Evolutionary conservation across 345 rosid species (phyloP), one percentile per base, ranked within the genome.

Genomic region (Jatropha curcas): DNA sequence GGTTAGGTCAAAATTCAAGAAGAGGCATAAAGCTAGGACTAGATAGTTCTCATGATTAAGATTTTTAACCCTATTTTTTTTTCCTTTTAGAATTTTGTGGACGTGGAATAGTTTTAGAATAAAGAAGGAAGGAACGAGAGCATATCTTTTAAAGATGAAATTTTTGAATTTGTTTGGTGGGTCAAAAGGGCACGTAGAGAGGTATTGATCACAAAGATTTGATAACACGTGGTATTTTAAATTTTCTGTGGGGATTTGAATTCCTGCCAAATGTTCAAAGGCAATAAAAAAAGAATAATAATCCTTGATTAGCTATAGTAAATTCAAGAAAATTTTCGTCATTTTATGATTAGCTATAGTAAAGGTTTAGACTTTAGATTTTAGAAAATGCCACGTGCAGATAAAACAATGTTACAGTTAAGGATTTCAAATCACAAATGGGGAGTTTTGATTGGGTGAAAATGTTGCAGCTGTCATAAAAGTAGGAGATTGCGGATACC

Each of bases 121-220:
- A 9, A 41, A 46, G 60, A 37, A 48, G 5, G 11, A 30, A 13
- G 12, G 1, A n/a, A n/a, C n/a, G 7, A 8, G 9, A 1, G 4
- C 13, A 41, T 41, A 8, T 41, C 27, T 4, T 22, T 0, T 16
- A 65, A 17, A 46, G 13, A 46, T 48, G 24, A 50, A 63, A 46
- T 14, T 31, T 52, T 39, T 11, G 4, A 51, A n/a, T 59, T n/a
- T 60, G 76, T 28, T 77, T 7, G 81, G 82, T 62, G 55, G 71
- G 84, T 84, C 80, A 78, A 79, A 69, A 33, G 59, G 77, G 71
- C 82, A 83, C 78, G 80, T 74, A 62, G 58, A 30, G 55, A 39
- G 48, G 22, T 30, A 48, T 28, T 60, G 22, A 10, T 45, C 51
- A 0, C 39, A 25, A 0, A 17, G 12, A 30, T 19, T 27, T 24